phyloP scores from a whole-genome alignment of 2,329 filamentous ascomycete species.

The Diaporthe destruens region DNA sequence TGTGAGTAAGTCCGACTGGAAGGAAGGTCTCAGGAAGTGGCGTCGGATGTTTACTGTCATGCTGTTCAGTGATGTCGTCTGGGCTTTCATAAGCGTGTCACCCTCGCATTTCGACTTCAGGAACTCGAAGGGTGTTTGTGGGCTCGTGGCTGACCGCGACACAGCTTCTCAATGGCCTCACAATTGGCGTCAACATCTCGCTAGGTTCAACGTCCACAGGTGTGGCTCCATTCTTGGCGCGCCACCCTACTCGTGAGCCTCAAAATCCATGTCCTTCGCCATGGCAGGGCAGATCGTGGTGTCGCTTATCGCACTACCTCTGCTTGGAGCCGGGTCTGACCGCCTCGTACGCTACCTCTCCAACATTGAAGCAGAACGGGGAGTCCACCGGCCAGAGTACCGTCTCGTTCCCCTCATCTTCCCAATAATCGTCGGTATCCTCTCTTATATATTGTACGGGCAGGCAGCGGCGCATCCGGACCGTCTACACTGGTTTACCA shows the following conservation, averaged over 20 bases:
- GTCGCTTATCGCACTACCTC: conserved; percentile 53
- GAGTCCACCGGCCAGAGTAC: conserved; percentile 57
- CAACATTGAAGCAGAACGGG: conserved; percentile 51
- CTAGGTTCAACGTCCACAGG: conserved; percentile 57
- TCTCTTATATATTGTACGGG: conserved; percentile 56
- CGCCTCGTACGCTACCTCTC: conserved; percentile 52
- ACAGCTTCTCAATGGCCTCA: conserved; percentile 34
- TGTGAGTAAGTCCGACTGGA: conserved; percentile 36
- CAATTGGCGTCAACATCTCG: conserved; percentile 55
- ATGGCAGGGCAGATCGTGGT: conserved; percentile 51
- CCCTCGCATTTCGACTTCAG: no score
- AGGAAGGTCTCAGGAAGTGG: conserved; percentile 29
- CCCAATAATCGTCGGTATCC: conserved; percentile 53
- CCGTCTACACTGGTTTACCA: conserved; percentile 52
- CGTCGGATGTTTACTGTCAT: conserved; percentile 36
- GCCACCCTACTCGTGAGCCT: conserved; percentile 54
- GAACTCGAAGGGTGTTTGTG: background rate
- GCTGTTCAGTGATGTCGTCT: conserved; percentile 2
- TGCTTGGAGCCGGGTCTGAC: conserved; percentile 56
- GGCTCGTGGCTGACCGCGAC: background rate
- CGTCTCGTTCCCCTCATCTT: conserved; percentile 53
- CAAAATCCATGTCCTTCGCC: conserved; percentile 52
- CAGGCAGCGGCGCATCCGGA: conserved; percentile 51
- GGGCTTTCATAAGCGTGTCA: conserved; percentile 18
- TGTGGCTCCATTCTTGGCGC: conserved; percentile 53